phyloP scores from a whole-genome alignment of 2,329 filamentous ascomycete genomes.

The Emydomyces testavorans region DNA sequence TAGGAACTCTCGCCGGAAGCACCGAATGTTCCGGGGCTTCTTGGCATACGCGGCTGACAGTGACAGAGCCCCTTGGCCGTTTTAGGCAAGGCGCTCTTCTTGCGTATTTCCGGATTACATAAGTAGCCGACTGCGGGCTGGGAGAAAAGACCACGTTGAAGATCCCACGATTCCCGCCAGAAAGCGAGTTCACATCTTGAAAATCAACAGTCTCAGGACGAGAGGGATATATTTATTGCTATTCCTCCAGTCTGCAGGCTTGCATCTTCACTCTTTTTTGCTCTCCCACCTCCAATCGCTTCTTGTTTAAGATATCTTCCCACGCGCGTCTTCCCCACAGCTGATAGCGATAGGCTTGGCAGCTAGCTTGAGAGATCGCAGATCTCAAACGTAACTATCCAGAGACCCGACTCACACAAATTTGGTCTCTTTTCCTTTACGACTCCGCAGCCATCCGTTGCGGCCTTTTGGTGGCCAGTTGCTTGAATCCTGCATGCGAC shows the following conservation, averaged over 20 bases:
- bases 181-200: too few relatives aligned
- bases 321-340: background rate
- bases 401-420: background rate
- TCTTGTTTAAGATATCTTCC: background rate
- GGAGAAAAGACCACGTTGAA: constrained; percentile 13
- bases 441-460: background rate
- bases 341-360: background rate
- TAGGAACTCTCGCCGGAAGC: background rate
- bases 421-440: background rate
- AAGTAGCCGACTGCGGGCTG: background rate
- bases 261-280: background rate
- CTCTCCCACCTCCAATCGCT: constrained; percentile 3
- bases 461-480: background rate
- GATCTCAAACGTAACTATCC: background rate
- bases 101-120: constrained; percentile 7
- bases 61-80: too few relatives aligned
- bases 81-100: too few relatives aligned
- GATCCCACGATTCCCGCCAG: background rate
- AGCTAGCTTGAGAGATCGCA: background rate
- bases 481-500: background rate
- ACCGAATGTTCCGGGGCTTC: background rate
- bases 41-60: too few relatives aligned
- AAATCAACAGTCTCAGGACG: background rate
- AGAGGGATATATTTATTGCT: background rate
- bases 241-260: constrained; percentile 2